Evolutionary conservation across 306 rosid genomes (phyloP), one percentile per base, ranked within the genome.

Genomic region (Arachis hypogaea): DNA sequence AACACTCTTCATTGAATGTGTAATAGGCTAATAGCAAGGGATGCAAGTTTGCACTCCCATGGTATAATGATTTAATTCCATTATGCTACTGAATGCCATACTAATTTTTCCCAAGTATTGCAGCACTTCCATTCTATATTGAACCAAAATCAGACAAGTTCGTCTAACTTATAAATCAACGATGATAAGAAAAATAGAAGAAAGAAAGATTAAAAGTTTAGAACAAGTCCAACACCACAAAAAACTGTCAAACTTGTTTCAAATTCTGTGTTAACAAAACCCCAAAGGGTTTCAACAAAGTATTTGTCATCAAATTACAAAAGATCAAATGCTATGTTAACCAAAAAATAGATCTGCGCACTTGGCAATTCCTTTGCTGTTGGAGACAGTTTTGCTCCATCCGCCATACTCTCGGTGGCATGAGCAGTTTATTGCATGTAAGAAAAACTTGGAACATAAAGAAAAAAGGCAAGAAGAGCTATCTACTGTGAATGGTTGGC

Each of bases 391-490:
- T 70, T 40, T 64, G 76, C 47, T 69, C 66, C 73, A 55, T 62
- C 50, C 7, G 54, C 72, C 69, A 63, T 80, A 75, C 60, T 56
- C 42, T 59, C 6, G 44, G 51, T 36, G 59, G 63, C 78, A 65
- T 33, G 11, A 43, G 63, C 73, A 40, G 71, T 56, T 59, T 63
- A 62, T 65, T 75, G 41, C 44, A 36, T 7, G 11, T 55, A 28
- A 42, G 18, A 63, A 45, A 29, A 61, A 41, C 43, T 12, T 33
- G 42, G 16, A 61, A 63, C 18, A 69, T 28, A 10, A 16, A 58
- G 64, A 47, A 55, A 55, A 72, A 60, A 18, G 46, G 54, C 65
- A 77, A 73, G 64, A 16, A 68, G 73, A 29, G 14, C 72, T 9
- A 62, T 68, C 65, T 55, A 56, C 79, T 38, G 59, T 61, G 54